Evolutionary conservation across 2,329 filamentous ascomycete genomes (phyloP).

Genomic region (Trichoderma afroharzianum): DNA sequence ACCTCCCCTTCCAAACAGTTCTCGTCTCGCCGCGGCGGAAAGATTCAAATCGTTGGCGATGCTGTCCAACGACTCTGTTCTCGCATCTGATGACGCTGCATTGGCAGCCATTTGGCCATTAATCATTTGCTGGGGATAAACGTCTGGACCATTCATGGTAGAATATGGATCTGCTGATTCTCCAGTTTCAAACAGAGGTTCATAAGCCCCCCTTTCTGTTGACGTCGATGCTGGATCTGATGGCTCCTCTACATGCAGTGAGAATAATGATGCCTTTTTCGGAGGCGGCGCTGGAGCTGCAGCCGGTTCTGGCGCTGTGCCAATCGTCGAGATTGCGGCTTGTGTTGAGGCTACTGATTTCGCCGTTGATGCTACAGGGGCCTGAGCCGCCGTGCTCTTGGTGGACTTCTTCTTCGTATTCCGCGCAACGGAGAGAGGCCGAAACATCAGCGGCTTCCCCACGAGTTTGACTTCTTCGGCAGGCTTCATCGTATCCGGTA

Average conservation of each 20-base stretch:
- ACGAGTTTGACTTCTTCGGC: conserved; percentile 65
- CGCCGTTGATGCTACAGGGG: conserved; percentile 10
- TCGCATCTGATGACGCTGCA: conserved; percentile 27
- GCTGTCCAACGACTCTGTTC: conserved; percentile 58
- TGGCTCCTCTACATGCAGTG: conserved; percentile 48
- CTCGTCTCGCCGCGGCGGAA: conserved; percentile 70
- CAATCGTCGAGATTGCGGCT: conserved; percentile 11
- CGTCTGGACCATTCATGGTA: conserved; percentile 25
- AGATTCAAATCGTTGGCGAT: conserved; percentile 78
- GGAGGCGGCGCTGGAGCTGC: conserved; percentile 28
- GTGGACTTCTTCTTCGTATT: conserved; percentile 62
- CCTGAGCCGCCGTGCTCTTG: conserved; percentile 24
- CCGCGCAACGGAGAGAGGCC: conserved; percentile 78
- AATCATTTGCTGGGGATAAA: conserved; percentile 30
- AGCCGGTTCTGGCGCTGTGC: conserved; percentile 21
- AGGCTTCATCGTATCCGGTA: conserved; percentile 54
- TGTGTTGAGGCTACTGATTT: background rate
- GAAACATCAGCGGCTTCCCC: conserved; percentile 83
- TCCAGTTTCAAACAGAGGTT: conserved; percentile 47
- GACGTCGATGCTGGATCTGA: conserved; percentile 24
- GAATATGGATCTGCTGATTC: background rate
- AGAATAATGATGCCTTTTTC: conserved; percentile 67
- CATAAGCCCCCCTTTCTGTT: conserved; percentile 38
- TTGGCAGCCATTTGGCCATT: conserved; percentile 28
- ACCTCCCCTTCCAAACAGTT: conserved; percentile 74